phyloP scores from a whole-genome alignment of 2,329 filamentous ascomycete genomes.

The Elsinoe perseae region DNA sequence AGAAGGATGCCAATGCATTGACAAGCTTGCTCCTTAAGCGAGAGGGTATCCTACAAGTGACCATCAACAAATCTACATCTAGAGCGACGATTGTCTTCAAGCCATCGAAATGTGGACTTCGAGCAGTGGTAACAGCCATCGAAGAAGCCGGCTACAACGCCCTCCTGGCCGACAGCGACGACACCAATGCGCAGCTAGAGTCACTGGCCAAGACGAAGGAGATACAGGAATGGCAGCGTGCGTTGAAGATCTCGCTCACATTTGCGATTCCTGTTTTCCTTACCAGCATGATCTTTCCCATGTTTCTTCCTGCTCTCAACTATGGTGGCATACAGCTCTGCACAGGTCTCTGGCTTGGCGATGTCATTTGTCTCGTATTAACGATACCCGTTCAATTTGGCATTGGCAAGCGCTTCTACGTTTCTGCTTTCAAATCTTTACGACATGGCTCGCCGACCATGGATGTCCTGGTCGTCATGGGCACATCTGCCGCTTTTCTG shows the following conservation, averaged over 20 bases:
- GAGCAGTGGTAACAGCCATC: conserved; percentile 71
- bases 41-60: conserved; percentile 66
- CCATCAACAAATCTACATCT: conserved; percentile 64
- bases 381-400: conserved; percentile 95
- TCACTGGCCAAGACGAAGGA: conserved; percentile 94
- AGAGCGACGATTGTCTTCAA: conserved; percentile 67
- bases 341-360: conserved; percentile 77
- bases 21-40: conserved; percentile 59
- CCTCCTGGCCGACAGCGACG: conserved; percentile 79
- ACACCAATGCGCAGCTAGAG: conserved; percentile 94
- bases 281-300: conserved; percentile 89
- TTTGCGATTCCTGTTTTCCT: conserved; percentile 89
- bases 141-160: conserved; percentile 84
- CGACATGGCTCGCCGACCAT: conserved; percentile 90
- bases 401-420: conserved; percentile 87
- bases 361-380: conserved; percentile 71
- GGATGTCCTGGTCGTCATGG: conserved; percentile 91
- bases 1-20: conserved; percentile 61
- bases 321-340: conserved; percentile 61
- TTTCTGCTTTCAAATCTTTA: conserved; percentile 86
- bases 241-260: conserved; percentile 66
- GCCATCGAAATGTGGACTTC: conserved; percentile 64
- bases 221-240: conserved; percentile 82
- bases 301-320: conserved; percentile 68
- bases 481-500: conserved; percentile 91